Conservation (phyloP, 139 green algal species). For the Volvox reticuliferus region DNA sequence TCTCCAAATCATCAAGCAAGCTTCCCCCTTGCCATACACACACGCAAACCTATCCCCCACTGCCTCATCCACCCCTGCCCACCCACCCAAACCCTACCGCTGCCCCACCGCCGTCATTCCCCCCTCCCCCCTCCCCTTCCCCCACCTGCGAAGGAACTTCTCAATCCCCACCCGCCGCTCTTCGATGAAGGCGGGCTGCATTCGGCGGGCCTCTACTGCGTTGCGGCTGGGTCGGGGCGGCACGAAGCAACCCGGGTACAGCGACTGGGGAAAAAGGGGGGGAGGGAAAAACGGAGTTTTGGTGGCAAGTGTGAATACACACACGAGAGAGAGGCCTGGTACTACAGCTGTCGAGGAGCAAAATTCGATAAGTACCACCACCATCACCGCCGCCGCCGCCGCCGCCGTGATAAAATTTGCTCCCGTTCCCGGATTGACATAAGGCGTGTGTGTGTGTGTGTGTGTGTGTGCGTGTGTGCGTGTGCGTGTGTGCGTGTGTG, state of each 20-base stretch:
- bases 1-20: too few relatives aligned
- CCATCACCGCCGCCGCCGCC: too few relatives aligned
- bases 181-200: slow-evolving; percentile 84
- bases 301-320: background rate
- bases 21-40: background rate
- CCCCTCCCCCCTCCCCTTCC: background rate
- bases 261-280: slow-evolving; percentile 42
- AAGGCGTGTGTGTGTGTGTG: too few relatives aligned
- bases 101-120: too few relatives aligned
- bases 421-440: too few relatives aligned
- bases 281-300: background rate
- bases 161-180: slow-evolving; percentile 78
- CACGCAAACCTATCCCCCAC: background rate
- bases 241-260: slow-evolving; percentile 77
- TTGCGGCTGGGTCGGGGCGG: slow-evolving; percentile 81
- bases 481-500: too few relatives aligned
- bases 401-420: too few relatives aligned
- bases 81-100: background rate
- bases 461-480: too few relatives aligned
- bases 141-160: slow-evolving; percentile 78
- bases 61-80: background rate
- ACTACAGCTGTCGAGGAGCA: too few relatives aligned
- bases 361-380: too few relatives aligned
- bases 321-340: background rate
- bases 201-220: slow-evolving; percentile 72